Percentiles rank a stretch among this genome's conserved stretches.
These are phyloP conservation scores for Euphorbia tirucalli DNA, from an alignment of 345 rosid genomes.

Conservation along the genomic window DNA sequence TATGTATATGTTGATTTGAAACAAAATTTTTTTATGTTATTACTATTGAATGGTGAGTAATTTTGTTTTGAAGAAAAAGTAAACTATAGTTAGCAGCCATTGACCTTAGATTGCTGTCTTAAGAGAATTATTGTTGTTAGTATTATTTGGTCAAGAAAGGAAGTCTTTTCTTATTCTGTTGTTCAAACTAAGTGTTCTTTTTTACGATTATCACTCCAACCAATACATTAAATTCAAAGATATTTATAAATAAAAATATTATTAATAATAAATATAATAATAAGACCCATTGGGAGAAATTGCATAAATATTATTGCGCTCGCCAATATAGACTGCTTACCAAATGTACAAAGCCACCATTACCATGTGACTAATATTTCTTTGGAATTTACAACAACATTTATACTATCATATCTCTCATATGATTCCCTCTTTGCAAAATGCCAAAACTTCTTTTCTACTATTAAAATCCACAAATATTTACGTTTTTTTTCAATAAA, in stretches of 20 bases:
- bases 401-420: not conserved
- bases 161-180: not conserved
- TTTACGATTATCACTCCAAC: no score
- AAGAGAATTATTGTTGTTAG: no score
- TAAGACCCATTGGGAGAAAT: no score
- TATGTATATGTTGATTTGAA: no score
- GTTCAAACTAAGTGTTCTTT: no score
- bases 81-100: not conserved
- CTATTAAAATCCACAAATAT: not conserved
- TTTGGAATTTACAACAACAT: no score
- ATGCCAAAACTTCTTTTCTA: not conserved
- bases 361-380: not conserved
- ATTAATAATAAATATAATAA: not conserved
- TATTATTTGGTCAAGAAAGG: not conserved
- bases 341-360: not conserved
- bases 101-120: not conserved
- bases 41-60: not conserved
- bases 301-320: not conserved
- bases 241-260: not conserved
- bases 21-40: no score
- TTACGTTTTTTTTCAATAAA: not conserved
- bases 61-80: not conserved
- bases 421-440: not conserved
- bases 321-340: not conserved
- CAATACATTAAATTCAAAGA: not conserved